phyloP scores from a whole-genome alignment of 2,329 filamentous ascomycete species.

The Verticillium zaregamsianum region DNA sequence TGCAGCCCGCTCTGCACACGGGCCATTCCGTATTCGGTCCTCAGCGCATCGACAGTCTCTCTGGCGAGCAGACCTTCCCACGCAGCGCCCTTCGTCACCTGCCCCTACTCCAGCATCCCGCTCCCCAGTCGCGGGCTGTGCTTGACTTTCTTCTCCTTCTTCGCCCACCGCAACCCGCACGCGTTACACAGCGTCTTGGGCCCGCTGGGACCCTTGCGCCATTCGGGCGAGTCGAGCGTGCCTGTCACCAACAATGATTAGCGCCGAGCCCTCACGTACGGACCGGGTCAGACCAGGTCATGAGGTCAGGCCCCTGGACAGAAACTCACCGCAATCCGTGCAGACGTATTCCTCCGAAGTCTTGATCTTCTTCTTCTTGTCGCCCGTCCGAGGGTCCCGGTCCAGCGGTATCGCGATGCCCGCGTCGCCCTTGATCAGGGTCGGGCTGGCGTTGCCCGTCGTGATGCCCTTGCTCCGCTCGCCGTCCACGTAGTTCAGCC shows the following conservation, averaged over 20 bases:
- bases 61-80: neutral
- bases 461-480: slow-evolving; percentile 86
- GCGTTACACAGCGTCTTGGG: slow-evolving; percentile 96
- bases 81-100: neutral
- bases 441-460: slow-evolving; percentile 76
- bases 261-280: neutral
- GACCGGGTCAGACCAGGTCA: neutral
- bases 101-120: neutral
- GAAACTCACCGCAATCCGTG: slow-evolving; percentile 76
- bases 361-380: slow-evolving; percentile 89
- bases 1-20: too few species aligned
- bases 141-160: slow-evolving; percentile 74
- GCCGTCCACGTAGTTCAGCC: slow-evolving; percentile 80
- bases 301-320: neutral
- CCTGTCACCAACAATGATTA: slow-evolving; percentile 34
- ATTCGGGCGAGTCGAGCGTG: slow-evolving; percentile 89
- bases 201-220: slow-evolving; percentile 86
- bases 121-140: slow-evolving; percentile 1
- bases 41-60: too few species aligned
- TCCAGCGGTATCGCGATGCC: slow-evolving; percentile 82
- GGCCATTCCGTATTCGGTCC: too few species aligned
- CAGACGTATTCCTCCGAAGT: slow-evolving; percentile 86
- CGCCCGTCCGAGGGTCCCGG: slow-evolving; percentile 64
- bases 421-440: slow-evolving; percentile 77
- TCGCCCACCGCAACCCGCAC: slow-evolving; percentile 73